Base-by-base conservation (phyloP, 1,284 basidiomycete genomes). In the Ceratobasidium sp. region DNA sequence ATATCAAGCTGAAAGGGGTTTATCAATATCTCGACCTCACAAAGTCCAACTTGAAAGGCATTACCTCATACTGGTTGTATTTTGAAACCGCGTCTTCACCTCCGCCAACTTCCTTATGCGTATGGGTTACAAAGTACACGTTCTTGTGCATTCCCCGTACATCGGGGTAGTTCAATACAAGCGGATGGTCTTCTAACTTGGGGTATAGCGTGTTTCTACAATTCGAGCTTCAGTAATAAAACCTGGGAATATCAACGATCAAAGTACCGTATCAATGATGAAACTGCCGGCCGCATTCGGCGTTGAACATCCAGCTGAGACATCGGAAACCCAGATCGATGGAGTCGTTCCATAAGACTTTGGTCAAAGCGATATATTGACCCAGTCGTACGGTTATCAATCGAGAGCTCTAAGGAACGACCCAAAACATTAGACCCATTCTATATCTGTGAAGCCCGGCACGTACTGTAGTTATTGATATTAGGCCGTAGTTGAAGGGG, bases 251-350 rank as follows among this genome's bases (percentile, higher is more conserved):
- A 1, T n/a, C n/a, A n/a, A n/a, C n/a, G n/a, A n/a, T 47, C 53
- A n/a, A n/a, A n/a, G n/a, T 5, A 50, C 68, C 68, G 54, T 27
- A 69, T 38, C 5, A 69, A 15, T 27, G 50, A 22, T 2, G 68
- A 68, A 1, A 69, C 53, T n/a, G 40, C 5, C 17, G 68, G 68
- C 13, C 68, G 38, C 68, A 69, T 69, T 47, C 68, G 68, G 40
- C 56, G 56, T 62, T 69, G 68, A 2, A 50, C 43, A 22, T 69
- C 56, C 13, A 69, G 43, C 32, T 43, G 31, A 3, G 68, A 69
- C 56, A 62, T 69, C 2, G 1, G 68, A 12, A 69, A 31, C 10
- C 68, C 68, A 43, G 40, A 38, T 5, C 13, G 17, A 1, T 42
- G 49, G 40, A 69, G 57, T 5, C 68, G 22, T 38, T 58, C 56